These are phyloP conservation scores for Physcomitrellopsis africana DNA, from an alignment of 225 moss, liverwort and hornwort genomes.

Conservation along the genomic window DNA sequence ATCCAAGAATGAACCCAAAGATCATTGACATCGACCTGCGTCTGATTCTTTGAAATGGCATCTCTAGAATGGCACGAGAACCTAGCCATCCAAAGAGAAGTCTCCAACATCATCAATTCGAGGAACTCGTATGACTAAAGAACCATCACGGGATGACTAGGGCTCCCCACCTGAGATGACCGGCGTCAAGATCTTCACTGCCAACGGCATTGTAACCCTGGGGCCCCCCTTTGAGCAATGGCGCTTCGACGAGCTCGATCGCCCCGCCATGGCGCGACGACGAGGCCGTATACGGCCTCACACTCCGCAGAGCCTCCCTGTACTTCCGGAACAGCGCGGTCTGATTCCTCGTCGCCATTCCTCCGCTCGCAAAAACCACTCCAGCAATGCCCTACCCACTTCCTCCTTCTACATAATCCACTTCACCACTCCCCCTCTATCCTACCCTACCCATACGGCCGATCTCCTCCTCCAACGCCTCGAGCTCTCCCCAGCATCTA, in stretches of 20 bases:
- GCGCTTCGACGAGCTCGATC: conserved; percentile 91
- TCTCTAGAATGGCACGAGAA: too few relatives aligned
- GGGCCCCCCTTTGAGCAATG: conserved; percentile 68
- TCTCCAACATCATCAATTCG: conserved; percentile 13
- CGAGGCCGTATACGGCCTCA: conserved; percentile 66
- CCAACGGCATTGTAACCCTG: conserved; percentile 80
- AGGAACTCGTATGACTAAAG: conserved; percentile 22
- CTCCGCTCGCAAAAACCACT: conserved; percentile 17
- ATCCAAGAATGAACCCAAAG: conserved; percentile 19
- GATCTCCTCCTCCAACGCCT: too few relatives aligned
- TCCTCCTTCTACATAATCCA: too few relatives aligned
- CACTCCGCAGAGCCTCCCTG: conserved; percentile 86
- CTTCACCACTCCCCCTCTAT: too few relatives aligned
- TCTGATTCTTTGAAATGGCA: neutral
- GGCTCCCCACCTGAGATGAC: conserved; percentile 46
- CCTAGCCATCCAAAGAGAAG: conserved; percentile 3
- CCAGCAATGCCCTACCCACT: neutral
- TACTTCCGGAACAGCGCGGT: conserved; percentile 95
- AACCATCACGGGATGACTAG: neutral
- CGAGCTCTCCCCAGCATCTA: too few relatives aligned
- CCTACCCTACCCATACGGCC: too few relatives aligned
- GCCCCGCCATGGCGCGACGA: conserved; percentile 57
- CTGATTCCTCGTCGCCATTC: conserved; percentile 97
- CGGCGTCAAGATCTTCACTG: conserved; percentile 76
- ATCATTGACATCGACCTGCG: neutral